These are phyloP conservation scores for Zoysia pacifica DNA, from an alignment of 176 grass and related monocot genomes.

Conservation along the genomic window DNA sequence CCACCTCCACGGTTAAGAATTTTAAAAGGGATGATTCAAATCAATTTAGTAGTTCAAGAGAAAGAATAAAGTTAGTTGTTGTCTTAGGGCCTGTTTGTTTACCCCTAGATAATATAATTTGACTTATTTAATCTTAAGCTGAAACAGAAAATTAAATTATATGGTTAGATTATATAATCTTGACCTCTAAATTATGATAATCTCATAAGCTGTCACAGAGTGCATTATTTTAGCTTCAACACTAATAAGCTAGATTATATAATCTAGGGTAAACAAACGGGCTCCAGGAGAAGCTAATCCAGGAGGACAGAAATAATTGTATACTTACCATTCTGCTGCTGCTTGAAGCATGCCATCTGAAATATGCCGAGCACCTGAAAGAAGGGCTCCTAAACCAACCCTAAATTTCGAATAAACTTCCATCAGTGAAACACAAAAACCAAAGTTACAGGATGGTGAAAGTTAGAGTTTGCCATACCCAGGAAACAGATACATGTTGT, in stretches of 20 bases:
- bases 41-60: background rate
- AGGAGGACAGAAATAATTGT: background rate
- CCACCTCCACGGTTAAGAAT: no score
- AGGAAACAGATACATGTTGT: conserved; percentile 99
- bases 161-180: no score
- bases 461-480: conserved; percentile 58
- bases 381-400: conserved; percentile 95
- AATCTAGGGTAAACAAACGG: no score
- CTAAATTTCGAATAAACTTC: conserved; percentile 53
- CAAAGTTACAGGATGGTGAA: conserved; percentile 1
- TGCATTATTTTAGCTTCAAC: no score
- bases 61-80: background rate
- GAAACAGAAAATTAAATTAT: no score
- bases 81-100: background rate
- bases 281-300: conserved; percentile 6
- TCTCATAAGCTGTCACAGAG: no score
- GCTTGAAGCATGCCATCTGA: conserved; percentile 95
- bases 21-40: background rate
- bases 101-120: no score
- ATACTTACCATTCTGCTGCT: conserved; percentile 86
- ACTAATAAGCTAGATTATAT: no score
- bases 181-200: no score
- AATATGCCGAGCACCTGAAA: conserved; percentile 82
- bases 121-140: no score
- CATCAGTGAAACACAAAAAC: conserved; percentile 36